Evolutionary conservation across 179 eudicot species (phyloP), one percentile per base, ranked within the genome.

Genomic region (Corrigiola litoralis): DNA sequence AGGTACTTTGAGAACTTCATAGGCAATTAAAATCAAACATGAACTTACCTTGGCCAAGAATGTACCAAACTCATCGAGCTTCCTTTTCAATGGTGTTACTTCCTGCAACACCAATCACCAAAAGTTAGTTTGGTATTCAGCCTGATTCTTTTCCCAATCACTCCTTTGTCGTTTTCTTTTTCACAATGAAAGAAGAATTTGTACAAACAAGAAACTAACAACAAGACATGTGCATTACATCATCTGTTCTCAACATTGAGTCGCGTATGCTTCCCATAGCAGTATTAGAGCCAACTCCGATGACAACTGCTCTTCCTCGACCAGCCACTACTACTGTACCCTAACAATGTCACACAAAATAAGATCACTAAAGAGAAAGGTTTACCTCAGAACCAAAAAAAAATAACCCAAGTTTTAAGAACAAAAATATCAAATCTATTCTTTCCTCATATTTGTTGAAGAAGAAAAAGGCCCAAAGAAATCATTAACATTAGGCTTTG

Each of bases 201-300:
- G 9, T 54, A 12, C 12, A 36, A 10, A 25, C 61, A 66, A 49
- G 2, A 14, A 65, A 48, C 20, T 4, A 8, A 53, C 48, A 41
- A n/a, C 34, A 23, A 38, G 12, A 23, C 31, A 32, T 54, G n/a
- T 31, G 47, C 18, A 24, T 84, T 76, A 94, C 97, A 72, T 94
- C 97, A 69, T 94, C 99, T 1, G 99, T 94, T 54, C 68, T 86
- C 76, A 94, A 77, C 97, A 94, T 94, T 54, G 99, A 88, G 77
- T 94, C 97, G 20, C 97, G 97, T 81, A 94, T 94, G 84, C 85
- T 94, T 58, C 99, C 99, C 97, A 94, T 94, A 27, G 99, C 99
- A 60, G 99, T 94, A 73, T 91, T 94, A 57, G 97, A 90, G 66
- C 99, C 99, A 78, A 90, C 96, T 49, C 96, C 97, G 76, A 81